Percentiles rank a stretch among this genome's conserved stretches.
phyloP scores from a whole-genome alignment of 2,329 filamentous ascomycete species.

The Metarhizium robertsii region DNA sequence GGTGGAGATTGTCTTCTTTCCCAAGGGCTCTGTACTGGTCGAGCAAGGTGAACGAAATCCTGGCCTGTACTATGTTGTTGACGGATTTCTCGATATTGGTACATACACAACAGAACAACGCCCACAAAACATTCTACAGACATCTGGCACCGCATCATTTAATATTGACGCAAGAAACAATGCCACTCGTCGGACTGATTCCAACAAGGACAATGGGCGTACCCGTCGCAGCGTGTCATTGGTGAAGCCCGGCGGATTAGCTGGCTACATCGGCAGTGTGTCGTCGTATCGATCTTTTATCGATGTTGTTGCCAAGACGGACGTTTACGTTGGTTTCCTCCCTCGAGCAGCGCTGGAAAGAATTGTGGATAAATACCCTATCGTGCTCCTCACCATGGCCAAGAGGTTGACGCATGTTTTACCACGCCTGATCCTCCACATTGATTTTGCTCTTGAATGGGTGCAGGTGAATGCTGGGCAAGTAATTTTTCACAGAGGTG shows the following conservation, averaged over 20 bases:
- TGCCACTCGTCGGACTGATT: background rate
- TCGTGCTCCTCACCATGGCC: conserved; percentile 89
- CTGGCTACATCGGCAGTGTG: conserved; percentile 88
- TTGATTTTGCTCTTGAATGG: conserved; percentile 98
- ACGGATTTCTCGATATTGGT: conserved; percentile 91
- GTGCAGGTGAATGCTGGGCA: conserved; percentile 93
- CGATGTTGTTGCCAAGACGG: conserved; percentile 93
- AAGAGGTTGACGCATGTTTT: conserved; percentile 86
- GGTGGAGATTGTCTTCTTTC: conserved; percentile 95
- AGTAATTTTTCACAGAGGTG: conserved; percentile 84
- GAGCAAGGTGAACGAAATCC: conserved; percentile 97
- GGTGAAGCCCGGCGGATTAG: conserved; percentile 88
- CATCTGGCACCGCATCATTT: conserved; percentile 15
- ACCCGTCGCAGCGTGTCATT: conserved; percentile 66
- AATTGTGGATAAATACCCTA: conserved; percentile 86
- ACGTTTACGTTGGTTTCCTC: conserved; percentile 94
- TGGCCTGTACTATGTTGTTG: conserved; percentile 93
- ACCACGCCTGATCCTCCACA: conserved; percentile 84
- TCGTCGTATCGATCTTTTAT: conserved; percentile 95
- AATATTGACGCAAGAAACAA: background rate
- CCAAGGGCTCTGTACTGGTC: conserved; percentile 85
- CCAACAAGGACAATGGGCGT: conserved; percentile 30
- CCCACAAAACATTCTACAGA: conserved; percentile 23
- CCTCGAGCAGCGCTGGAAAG: conserved; percentile 78
- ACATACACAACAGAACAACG: conserved; percentile 42